phyloP scores from a whole-genome alignment of 2,329 filamentous ascomycete genomes.

The Cercospora beticola region DNA sequence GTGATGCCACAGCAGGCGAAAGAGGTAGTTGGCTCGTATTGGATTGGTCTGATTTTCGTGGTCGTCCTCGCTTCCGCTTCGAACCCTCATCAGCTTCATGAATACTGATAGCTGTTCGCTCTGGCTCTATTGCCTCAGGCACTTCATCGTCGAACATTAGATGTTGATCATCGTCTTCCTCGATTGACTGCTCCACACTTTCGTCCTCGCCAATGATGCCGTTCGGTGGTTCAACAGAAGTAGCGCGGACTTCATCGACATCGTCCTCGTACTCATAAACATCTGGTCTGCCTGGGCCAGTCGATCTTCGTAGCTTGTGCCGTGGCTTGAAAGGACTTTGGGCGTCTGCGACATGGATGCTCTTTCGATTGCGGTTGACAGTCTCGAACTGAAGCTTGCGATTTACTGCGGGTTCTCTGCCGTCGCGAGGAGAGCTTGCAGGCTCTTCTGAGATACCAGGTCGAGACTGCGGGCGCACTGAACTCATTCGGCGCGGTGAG shows the following conservation, averaged over 20 bases:
- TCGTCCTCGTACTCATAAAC: slow-evolving; percentile 28
- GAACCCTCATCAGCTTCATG: slow-evolving; percentile 13
- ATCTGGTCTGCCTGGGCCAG: slow-evolving; percentile 24
- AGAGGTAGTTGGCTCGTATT: slow-evolving; percentile 20
- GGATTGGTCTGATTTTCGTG: slow-evolving; percentile 25
- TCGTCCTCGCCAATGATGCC: slow-evolving; percentile 19
- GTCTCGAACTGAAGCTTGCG: slow-evolving; percentile 36
- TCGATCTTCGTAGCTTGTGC: slow-evolving; percentile 31
- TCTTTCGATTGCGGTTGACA: slow-evolving; percentile 31
- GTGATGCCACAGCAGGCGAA: neutral
- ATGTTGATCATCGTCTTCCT: slow-evolving; percentile 20
- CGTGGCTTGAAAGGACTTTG: slow-evolving; percentile 38
- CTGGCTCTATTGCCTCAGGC: slow-evolving; percentile 12
- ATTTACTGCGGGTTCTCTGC: slow-evolving; percentile 33
- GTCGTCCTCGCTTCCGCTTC: slow-evolving; percentile 22
- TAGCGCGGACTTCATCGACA: slow-evolving; percentile 13
- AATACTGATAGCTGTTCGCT: slow-evolving; percentile 18
- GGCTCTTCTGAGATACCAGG: slow-evolving; percentile 19
- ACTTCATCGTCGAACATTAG: slow-evolving; percentile 21
- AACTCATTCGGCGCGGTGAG: slow-evolving; percentile 62
- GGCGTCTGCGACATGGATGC: slow-evolving; percentile 29
- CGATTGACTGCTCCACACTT: slow-evolving; percentile 26
- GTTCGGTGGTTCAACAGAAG: slow-evolving; percentile 23
- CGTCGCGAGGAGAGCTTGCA: slow-evolving; percentile 11
- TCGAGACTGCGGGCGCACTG: slow-evolving; percentile 50